These are phyloP conservation scores for Echites panduratus DNA, from an alignment of 257 asterid genomes.

Conservation along the genomic window DNA sequence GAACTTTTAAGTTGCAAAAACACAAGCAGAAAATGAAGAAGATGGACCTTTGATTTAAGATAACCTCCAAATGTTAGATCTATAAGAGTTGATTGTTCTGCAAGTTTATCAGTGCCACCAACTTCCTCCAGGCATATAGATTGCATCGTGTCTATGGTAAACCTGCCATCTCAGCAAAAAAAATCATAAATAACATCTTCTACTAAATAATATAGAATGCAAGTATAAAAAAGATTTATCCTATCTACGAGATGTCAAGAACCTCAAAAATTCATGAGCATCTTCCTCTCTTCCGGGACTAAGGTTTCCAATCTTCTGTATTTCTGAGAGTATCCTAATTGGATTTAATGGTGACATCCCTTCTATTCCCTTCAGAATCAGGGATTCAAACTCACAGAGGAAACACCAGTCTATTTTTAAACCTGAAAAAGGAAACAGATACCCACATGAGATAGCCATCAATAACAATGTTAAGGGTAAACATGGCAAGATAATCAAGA, in stretches of 20 bases:
- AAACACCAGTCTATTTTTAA: background rate
- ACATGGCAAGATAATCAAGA: constrained; percentile 6
- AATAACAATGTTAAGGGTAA: background rate
- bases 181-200: background rate
- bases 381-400: background rate
- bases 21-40: background rate
- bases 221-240: constrained; percentile 10
- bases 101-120: constrained; percentile 25
- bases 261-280: constrained; percentile 68
- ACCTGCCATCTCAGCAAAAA: background rate
- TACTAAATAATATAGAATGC: background rate
- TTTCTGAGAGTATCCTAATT: constrained; percentile 46
- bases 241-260: constrained; percentile 10
- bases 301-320: constrained; percentile 44
- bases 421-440: background rate
- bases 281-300: constrained; percentile 52
- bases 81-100: constrained; percentile 54
- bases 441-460: background rate
- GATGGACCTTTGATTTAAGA: constrained; percentile 50
- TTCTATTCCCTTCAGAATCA: constrained; percentile 1
- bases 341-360: constrained; percentile 36
- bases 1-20: background rate
- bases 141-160: background rate
- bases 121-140: constrained; percentile 2
- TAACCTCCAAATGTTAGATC: constrained; percentile 64